Base-by-base conservation (phyloP, 1,284 basidiomycete genomes). In the Baeospora myosura region DNA sequence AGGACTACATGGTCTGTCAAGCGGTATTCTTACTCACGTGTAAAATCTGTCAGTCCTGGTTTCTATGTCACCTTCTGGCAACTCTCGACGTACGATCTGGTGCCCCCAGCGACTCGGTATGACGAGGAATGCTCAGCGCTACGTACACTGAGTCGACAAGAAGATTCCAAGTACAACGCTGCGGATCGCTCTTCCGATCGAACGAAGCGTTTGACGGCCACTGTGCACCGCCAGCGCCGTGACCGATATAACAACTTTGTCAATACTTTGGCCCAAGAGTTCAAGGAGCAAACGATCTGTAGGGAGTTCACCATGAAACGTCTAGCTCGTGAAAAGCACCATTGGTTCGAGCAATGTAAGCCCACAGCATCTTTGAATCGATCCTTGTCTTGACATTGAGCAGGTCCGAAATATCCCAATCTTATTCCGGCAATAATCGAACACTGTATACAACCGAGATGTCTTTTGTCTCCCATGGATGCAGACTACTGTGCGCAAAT, bases 61-160 rank as follows among this genome's bases (percentile, higher is more conserved):
- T 97, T 97, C 65, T 94, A 92, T 52, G 66, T 89, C 31, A 91
- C 91, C 0, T 98, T 96, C 65, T 97, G 94, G 94, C 91, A 95
- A 58, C 61, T 97, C 41, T 86, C 88, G 0, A 84, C 85, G 20
- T 88, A 90, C 52, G 94, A 98, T 59, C 72, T 98, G 32, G 66
- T 76, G 0, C 82, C 87, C 21, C 90, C 87, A 0, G 65, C 68
- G 5, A 52, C 71, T 5, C 76, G 71, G 50, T 89, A 89, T 44
- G 77, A 85, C 34, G 84, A 87, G 51, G 80, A 85, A 56, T 69
- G 70, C 25, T 64, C 70, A 20, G 65, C 68, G n/a, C 57, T 88
- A 22, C 68, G 74, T 18, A 61, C 69, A 3, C 61, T 83, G 22
- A 80, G 76, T 52, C 72, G 72, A 5, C 68, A 78, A 52, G 81